Conservation (phyloP, 129 eudicot genomes). For the Pseudognaphalium luteoalbum region DNA sequence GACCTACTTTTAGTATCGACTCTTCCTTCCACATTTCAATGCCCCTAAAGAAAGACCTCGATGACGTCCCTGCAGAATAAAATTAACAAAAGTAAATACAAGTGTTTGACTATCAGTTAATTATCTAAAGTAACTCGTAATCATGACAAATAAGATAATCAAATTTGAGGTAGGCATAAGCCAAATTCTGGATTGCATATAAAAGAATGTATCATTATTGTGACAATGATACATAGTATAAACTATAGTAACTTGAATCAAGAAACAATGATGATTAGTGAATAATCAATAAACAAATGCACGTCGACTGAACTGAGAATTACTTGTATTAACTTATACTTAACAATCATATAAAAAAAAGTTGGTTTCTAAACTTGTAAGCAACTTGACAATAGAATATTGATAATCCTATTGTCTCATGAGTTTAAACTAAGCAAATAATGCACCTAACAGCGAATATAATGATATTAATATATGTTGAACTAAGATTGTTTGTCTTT, state of each 20-base stretch:
- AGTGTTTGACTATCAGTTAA: neutral
- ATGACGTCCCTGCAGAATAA: slow-evolving; percentile 69
- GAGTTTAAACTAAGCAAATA: slow-evolving; percentile 17
- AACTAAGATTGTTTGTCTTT: slow-evolving; percentile 21
- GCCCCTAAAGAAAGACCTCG: slow-evolving; percentile 84
- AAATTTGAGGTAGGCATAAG: neutral
- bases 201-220: slow-evolving; percentile 1
- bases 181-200: too few relatives aligned
- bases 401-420: neutral
- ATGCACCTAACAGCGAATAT: slow-evolving; percentile 2
- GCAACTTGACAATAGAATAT: slow-evolving; percentile 28
- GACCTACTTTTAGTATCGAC: slow-evolving; percentile 57
- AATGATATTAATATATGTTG: neutral
- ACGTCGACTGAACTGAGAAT: neutral
- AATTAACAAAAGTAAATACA: slow-evolving; percentile 1
- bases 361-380: slow-evolving; percentile 8
- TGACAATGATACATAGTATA: slow-evolving; percentile 6
- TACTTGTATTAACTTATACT: slow-evolving; percentile 6
- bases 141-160: neutral
- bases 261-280: slow-evolving; percentile 22
- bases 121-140: neutral
- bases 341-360: neutral
- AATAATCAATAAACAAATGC: slow-evolving; percentile 3
- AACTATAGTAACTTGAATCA: slow-evolving; percentile 4
- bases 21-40: slow-evolving; percentile 96